Percentiles rank a stretch among this genome's conserved stretches.
Conservation (phyloP, 371 early-diverging fungal species). For the Mortierella sp. region DNA sequence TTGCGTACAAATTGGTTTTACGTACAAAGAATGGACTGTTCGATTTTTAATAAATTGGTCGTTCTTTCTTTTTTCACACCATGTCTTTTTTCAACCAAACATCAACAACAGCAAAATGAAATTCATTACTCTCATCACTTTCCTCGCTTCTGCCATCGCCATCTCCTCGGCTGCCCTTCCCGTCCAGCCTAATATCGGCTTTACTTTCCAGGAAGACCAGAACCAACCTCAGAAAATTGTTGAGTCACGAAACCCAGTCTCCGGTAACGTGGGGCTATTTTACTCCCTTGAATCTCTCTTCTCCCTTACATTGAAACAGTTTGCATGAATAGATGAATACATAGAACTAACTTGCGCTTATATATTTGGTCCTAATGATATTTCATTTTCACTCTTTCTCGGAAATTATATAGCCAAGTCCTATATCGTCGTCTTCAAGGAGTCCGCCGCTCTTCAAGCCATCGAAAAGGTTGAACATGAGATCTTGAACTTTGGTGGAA, state of each 20-base stretch:
- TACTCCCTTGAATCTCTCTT: not conserved
- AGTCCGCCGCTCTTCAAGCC: constrained; percentile 19
- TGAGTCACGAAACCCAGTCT: not conserved
- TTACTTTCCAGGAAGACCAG: constrained; percentile 24
- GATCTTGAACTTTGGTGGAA: constrained; percentile 51
- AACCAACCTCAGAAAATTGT: constrained; percentile 18
- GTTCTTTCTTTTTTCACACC: not conserved
- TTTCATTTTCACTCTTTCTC: no score
- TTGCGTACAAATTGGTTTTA: not conserved
- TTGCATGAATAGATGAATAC: no score
- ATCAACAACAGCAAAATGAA: constrained; percentile 27
- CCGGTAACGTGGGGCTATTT: not conserved
- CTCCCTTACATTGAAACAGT: no score
- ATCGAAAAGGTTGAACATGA: constrained; percentile 41
- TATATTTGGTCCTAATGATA: no score
- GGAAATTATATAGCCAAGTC: constrained; percentile 16
- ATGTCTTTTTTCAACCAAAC: constrained; percentile 2
- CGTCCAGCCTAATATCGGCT: constrained; percentile 29
- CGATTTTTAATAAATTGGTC: not conserved
- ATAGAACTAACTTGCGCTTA: no score
- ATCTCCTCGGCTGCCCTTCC: constrained; percentile 43
- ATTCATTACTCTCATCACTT: constrained; percentile 24
- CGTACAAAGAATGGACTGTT: not conserved
- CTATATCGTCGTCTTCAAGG: constrained; percentile 56
- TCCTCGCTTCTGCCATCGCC: constrained; percentile 21